These are phyloP conservation scores for Diaporthe sp. DNA, from an alignment of 2,329 filamentous ascomycete genomes.

Conservation along the genomic window DNA sequence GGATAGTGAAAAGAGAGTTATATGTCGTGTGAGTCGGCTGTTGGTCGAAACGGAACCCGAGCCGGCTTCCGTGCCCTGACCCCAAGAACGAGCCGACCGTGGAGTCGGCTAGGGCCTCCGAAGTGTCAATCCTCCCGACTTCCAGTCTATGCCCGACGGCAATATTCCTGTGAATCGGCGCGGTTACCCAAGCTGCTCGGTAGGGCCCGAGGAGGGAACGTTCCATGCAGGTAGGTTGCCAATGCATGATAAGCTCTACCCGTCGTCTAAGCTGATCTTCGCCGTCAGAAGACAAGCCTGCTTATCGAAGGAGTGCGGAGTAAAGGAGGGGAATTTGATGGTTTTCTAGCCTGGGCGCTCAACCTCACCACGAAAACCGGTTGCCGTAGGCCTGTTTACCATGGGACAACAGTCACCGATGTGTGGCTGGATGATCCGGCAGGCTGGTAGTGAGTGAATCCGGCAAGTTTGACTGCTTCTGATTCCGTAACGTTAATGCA, in stretches of 20 bases:
- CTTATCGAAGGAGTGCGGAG: conserved; percentile 21
- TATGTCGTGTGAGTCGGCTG: not conserved
- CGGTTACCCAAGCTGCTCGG: not conserved
- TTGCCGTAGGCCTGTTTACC: not conserved
- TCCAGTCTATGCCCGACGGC: not conserved
- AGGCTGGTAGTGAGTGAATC: not conserved
- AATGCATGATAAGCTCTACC: conserved; percentile 1
- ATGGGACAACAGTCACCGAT: not conserved
- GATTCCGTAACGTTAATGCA: too few relatives aligned
- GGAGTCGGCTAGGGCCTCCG: not conserved
- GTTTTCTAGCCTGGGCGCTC: too few relatives aligned
- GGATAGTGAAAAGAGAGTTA: too few relatives aligned
- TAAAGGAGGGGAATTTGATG: not conserved
- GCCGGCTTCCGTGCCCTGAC: not conserved
- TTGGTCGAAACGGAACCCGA: not conserved
- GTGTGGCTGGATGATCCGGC: not conserved
- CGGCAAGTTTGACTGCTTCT: not conserved
- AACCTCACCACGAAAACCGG: not conserved
- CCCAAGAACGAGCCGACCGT: not conserved
- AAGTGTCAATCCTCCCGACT: not conserved
- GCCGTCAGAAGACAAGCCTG: not conserved
- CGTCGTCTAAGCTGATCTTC: not conserved
- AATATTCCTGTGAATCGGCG: not conserved
- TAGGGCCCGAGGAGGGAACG: conserved; percentile 12
- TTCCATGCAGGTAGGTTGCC: conserved; percentile 1